phyloP scores from a whole-genome alignment of 2,329 filamentous ascomycete species.

The Moelleriella libera region DNA sequence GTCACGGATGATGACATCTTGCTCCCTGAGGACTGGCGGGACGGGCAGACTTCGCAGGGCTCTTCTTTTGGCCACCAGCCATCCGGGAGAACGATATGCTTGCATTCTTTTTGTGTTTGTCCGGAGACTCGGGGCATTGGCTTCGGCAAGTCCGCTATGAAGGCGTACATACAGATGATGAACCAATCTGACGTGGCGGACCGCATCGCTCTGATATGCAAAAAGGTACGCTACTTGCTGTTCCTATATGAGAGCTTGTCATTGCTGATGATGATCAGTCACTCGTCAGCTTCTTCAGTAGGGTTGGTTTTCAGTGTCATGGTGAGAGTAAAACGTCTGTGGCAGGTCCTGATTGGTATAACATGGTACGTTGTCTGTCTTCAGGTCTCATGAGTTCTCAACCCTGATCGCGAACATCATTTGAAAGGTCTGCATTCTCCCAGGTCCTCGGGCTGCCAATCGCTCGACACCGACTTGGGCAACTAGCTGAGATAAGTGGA shows the following conservation, averaged over 20 bases:
- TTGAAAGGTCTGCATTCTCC: too few species aligned
- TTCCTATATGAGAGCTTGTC: not conserved
- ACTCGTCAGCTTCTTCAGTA: conserved; percentile 61
- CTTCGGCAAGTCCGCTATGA: conserved; percentile 56
- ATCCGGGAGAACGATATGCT: conserved; percentile 56
- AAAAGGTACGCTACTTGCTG: conserved; percentile 21
- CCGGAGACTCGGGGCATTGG: conserved; percentile 62
- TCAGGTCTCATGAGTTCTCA: not conserved
- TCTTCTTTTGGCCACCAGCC: conserved; percentile 49
- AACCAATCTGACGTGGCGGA: conserved; percentile 55
- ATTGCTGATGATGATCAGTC: conserved; percentile 24
- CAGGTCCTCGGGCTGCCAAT: too few species aligned
- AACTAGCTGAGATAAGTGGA: too few species aligned
- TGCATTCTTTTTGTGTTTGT: conserved; percentile 72
- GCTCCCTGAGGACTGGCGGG: conserved; percentile 53
- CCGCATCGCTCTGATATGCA: conserved; percentile 61
- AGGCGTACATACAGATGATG: conserved; percentile 42
- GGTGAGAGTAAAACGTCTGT: conserved; percentile 59
- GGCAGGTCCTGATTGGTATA: conserved; percentile 68
- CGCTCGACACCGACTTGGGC: too few species aligned
- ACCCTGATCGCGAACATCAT: too few species aligned
- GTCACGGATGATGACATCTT: conserved; percentile 53
- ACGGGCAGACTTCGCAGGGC: conserved; percentile 28
- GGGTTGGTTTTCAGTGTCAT: conserved; percentile 55
- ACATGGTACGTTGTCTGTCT: conserved; percentile 47